These are phyloP conservation scores for Skeletonema costatum DNA, from an alignment of 108 stramenopile species.

Conservation along the genomic window DNA sequence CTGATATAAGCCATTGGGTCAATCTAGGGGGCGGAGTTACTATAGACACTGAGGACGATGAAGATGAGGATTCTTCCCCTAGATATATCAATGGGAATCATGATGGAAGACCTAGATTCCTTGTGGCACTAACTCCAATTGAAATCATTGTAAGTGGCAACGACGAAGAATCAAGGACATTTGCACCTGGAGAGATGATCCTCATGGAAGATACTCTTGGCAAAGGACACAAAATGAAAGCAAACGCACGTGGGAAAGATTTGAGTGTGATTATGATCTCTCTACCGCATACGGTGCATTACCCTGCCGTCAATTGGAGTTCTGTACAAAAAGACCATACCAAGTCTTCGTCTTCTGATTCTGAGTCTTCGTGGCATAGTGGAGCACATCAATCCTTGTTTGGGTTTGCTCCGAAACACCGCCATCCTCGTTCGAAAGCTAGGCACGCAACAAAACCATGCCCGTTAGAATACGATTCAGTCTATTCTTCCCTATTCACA, in stretches of 20 bases:
- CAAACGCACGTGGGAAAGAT: slow-evolving; percentile 30
- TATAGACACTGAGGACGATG: slow-evolving; percentile 24
- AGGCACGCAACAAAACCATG: slow-evolving; percentile 26
- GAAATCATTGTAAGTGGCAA: slow-evolving; percentile 51
- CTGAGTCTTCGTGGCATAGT: background rate
- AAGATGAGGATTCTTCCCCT: slow-evolving; percentile 6
- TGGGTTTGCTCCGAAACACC: slow-evolving; percentile 29
- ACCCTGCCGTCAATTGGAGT: slow-evolving; percentile 15
- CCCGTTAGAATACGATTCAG: slow-evolving; percentile 44
- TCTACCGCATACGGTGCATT: slow-evolving; percentile 46
- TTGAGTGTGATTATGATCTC: slow-evolving; percentile 42
- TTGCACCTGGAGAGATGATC: slow-evolving; percentile 41
- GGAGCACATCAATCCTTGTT: slow-evolving; percentile 33
- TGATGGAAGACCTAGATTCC: slow-evolving; percentile 40
- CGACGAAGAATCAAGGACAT: slow-evolving; percentile 35
- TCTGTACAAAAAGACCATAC: background rate
- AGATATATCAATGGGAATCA: slow-evolving; percentile 18
- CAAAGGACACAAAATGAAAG: slow-evolving; percentile 54
- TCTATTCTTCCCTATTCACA: slow-evolving; percentile 37
- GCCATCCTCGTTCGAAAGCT: slow-evolving; percentile 6
- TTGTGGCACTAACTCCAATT: slow-evolving; percentile 31
- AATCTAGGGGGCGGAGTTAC: slow-evolving; percentile 50
- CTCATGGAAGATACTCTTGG: slow-evolving; percentile 53
- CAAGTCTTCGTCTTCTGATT: slow-evolving; percentile 13
- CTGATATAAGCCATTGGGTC: slow-evolving; percentile 37